These are phyloP conservation scores for Porphyra umbilicalis DNA, from an alignment of 31 red algal genomes.

Conservation along the genomic window DNA sequence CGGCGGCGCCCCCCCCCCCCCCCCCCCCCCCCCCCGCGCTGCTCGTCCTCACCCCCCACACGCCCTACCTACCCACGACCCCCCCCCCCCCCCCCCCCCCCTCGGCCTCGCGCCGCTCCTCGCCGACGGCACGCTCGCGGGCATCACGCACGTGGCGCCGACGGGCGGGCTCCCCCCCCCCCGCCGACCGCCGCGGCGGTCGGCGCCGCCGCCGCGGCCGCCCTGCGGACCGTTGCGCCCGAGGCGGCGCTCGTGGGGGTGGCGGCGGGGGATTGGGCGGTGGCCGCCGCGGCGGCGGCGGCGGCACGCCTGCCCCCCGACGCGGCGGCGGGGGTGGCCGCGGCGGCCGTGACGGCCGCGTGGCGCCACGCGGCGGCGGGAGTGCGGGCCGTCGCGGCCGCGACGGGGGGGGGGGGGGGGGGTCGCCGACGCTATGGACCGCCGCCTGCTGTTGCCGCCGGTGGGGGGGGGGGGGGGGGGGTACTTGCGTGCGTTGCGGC, in stretches of 20 bases:
- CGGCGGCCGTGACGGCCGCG: neutral
- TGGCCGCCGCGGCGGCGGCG: neutral
- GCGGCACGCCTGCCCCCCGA: neutral
- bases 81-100: neutral
- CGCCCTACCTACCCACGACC: neutral
- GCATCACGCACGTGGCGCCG: neutral
- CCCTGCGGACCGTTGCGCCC: neutral
- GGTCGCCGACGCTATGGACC: neutral
- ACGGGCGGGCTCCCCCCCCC: neutral
- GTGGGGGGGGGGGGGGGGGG: neutral
- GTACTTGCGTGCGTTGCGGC: neutral
- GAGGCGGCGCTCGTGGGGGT: neutral
- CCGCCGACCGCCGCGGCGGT: neutral
- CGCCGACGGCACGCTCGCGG: neutral
- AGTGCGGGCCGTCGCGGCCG: neutral
- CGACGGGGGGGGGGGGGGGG: neutral
- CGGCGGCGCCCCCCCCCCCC: neutral
- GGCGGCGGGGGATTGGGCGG: neutral
- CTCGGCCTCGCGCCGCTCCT: neutral
- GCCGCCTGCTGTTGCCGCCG: neutral
- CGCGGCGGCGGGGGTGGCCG: neutral
- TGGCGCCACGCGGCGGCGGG: neutral
- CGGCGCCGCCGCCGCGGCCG: neutral
- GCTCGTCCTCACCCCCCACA: neutral
- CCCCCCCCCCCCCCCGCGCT: neutral